A percentile compares a stretch with the other conserved stretches of the same genome.
Evolutionary conservation across 371 early-diverging fungal species (phyloP).

Genomic region (Apophysomyces variabilis): DNA sequence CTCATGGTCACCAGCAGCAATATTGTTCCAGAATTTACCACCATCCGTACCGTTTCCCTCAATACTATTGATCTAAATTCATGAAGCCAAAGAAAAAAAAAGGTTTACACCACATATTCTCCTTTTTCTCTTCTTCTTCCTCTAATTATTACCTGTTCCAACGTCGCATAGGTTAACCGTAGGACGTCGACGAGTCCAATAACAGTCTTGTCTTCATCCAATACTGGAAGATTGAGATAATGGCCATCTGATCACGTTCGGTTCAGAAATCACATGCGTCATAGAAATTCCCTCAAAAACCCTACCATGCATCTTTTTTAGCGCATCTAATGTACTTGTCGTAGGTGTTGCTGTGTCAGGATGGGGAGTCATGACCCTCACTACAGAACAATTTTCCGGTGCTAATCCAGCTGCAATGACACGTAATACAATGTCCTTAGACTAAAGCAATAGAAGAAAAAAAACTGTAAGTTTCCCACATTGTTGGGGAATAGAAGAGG

Average conservation of each 20-base stretch:
- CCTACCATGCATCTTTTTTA: slow-evolving; percentile 87
- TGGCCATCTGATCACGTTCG: slow-evolving; percentile 68
- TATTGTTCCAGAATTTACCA: slow-evolving; percentile 50
- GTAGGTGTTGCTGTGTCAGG: slow-evolving; percentile 85
- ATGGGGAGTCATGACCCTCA: slow-evolving; percentile 95
- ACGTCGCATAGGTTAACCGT: slow-evolving; percentile 82
- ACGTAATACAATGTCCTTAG: slow-evolving; percentile 85
- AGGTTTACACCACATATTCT: neutral
- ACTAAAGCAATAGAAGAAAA: slow-evolving; percentile 20
- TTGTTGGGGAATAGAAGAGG: no score
- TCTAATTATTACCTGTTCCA: slow-evolving; percentile 62
- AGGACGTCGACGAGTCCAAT: slow-evolving; percentile 93
- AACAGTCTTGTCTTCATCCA: slow-evolving; percentile 72
- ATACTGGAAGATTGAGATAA: slow-evolving; percentile 94
- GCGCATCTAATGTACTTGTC: slow-evolving; percentile 85
- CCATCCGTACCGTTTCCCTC: slow-evolving; percentile 52
- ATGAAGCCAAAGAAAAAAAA: neutral
- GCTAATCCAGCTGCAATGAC: slow-evolving; percentile 90
- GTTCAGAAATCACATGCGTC: neutral
- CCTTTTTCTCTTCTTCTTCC: neutral
- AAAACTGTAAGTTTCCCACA: neutral
- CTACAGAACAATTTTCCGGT: slow-evolving; percentile 84
- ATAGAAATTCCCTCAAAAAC: neutral
- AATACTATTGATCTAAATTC: slow-evolving; percentile 35
- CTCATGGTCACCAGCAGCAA: slow-evolving; percentile 51